These are phyloP conservation scores for Gentiana straminea DNA, from an alignment of 257 asterid genomes.

Conservation along the genomic window DNA sequence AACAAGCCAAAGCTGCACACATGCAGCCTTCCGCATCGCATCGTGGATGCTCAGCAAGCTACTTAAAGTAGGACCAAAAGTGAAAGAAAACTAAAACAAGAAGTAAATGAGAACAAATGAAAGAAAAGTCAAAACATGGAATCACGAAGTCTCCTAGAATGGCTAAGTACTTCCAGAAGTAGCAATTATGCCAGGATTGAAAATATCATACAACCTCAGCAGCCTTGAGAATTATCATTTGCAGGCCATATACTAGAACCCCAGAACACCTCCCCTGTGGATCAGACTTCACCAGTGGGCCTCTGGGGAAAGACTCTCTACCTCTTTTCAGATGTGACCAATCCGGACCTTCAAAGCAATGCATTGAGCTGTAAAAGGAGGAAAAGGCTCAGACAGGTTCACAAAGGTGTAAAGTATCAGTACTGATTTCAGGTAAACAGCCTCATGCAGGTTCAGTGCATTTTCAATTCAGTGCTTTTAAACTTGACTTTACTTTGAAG, in stretches of 20 bases:
- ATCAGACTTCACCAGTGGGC: conserved; percentile 83
- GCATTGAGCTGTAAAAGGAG: conserved; percentile 75
- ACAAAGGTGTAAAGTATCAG: no score
- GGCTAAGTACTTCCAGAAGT: no score
- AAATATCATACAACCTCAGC: conserved; percentile 51
- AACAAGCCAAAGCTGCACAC: no score
- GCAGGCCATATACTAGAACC: conserved; percentile 71
- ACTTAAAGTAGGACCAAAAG: no score
- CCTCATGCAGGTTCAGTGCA: background rate
- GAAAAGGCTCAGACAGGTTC: conserved; percentile 7
- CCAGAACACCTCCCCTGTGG: conserved; percentile 93
- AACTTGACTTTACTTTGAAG: background rate
- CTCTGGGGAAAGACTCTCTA: conserved; percentile 69
- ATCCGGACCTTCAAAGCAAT: conserved; percentile 97
- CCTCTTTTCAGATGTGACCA: conserved; percentile 91
- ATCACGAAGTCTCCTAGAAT: no score
- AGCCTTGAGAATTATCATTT: conserved; percentile 92
- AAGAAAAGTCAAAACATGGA: no score
- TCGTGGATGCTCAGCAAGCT: no score
- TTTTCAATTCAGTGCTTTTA: background rate
- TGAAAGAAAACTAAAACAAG: no score
- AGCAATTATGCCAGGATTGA: no score
- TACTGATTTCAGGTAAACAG: no score
- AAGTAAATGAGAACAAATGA: no score
- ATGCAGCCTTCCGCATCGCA: no score